Conservation (phyloP, 2,329 filamentous ascomycete species). For the Conoideocrella luteorostrata region DNA sequence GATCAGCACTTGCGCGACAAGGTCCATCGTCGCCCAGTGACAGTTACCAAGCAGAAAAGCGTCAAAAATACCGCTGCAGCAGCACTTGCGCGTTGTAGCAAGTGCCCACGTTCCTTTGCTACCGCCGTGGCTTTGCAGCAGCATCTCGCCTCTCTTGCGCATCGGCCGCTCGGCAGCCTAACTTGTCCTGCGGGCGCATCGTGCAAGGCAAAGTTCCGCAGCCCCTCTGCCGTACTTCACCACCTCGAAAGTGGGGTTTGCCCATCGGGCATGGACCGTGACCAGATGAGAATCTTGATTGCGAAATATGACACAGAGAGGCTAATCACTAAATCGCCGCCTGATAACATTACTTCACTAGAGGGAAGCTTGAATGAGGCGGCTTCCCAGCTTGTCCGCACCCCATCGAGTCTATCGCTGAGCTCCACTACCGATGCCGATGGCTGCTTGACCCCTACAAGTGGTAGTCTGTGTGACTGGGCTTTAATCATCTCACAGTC, state of each 20-base stretch:
- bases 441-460: no score
- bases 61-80: no score
- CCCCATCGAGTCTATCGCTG: neutral
- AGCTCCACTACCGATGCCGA: neutral
- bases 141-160: conserved; percentile 4
- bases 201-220: conserved; percentile 8
- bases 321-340: conserved; percentile 5
- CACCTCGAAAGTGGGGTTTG: conserved; percentile 13
- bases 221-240: conserved; percentile 11
- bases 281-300: conserved; percentile 6
- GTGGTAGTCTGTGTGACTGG: no score
- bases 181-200: conserved; percentile 7
- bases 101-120: conserved; percentile 3
- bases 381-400: neutral
- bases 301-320: conserved; percentile 8
- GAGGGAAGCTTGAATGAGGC: neutral
- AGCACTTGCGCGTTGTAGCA: neutral
- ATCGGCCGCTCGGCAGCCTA: conserved; percentile 10
- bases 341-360: neutral
- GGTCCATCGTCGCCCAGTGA: no score
- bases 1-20: neutral
- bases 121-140: neutral
- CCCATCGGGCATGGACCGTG: conserved; percentile 10
- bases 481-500: neutral
- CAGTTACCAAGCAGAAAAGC: no score